Evolutionary conservation across 345 rosid species (phyloP).

Genomic region (Aquilaria yunnanensis): DNA sequence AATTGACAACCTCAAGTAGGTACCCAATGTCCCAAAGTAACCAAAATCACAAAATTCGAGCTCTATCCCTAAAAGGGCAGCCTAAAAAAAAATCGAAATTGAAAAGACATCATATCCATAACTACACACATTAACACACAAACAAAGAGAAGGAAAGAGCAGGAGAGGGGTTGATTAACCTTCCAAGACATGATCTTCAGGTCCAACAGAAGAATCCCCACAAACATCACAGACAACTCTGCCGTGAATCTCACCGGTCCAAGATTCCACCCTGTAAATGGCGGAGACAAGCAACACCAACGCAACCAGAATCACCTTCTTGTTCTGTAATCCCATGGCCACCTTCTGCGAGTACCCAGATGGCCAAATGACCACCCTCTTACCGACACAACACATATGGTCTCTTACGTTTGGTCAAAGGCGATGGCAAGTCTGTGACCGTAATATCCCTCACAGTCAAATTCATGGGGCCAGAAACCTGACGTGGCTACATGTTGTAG

Average conservation of each 20-base stretch:
- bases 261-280: slow-evolving; percentile 41
- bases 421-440: not conserved
- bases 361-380: not conserved
- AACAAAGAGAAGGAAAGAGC: not conserved
- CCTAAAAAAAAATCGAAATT: not conserved
- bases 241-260: slow-evolving; percentile 95
- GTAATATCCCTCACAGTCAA: not conserved
- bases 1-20: not conserved
- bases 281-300: slow-evolving; percentile 24
- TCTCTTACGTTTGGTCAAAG: not conserved
- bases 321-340: slow-evolving; percentile 35
- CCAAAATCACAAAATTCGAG: too few species aligned
- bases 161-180: slow-evolving; percentile 24
- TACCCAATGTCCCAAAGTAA: slow-evolving; percentile 1
- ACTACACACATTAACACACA: not conserved
- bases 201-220: slow-evolving; percentile 85
- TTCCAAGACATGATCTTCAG: slow-evolving; percentile 89
- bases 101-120: not conserved
- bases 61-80: too few species aligned
- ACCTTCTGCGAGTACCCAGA: not conserved
- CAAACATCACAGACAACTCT: slow-evolving; percentile 94
- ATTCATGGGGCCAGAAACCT: not conserved
- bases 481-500: slow-evolving; percentile 10
- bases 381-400: not conserved
- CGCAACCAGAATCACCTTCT: slow-evolving; percentile 28